phyloP scores from a whole-genome alignment of 768 basidiomycete genomes.

The Calocybe cyanea region DNA sequence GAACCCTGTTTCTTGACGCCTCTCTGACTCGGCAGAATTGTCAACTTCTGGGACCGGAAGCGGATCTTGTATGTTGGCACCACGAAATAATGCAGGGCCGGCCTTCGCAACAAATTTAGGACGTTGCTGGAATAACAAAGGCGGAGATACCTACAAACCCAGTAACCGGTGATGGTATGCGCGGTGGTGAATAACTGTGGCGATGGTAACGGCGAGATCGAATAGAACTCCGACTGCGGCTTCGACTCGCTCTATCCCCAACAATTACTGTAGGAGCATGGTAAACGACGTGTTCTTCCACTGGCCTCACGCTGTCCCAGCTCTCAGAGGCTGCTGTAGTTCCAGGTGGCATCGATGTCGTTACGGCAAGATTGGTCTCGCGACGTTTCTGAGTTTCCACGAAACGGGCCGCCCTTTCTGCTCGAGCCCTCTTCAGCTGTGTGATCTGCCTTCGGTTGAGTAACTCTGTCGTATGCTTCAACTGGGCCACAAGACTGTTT shows the following conservation, averaged over 20 bases:
- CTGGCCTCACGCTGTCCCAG: neutral
- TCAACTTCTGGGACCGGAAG: constrained; percentile 1
- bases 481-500: neutral
- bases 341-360: neutral
- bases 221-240: neutral
- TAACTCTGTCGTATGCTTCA: neutral
- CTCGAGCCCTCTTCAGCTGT: neutral
- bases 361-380: neutral
- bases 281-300: neutral
- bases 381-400: constrained; percentile 1
- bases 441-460: constrained; percentile 1
- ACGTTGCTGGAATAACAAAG: neutral
- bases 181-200: neutral
- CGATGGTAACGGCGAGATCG: neutral
- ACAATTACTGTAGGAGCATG: neutral
- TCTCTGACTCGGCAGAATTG: neutral
- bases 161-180: neutral
- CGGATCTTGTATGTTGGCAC: neutral
- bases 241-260: too few species aligned
- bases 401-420: neutral
- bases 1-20: constrained; percentile 1
- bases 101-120: neutral
- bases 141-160: constrained; percentile 3
- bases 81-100: constrained; percentile 1
- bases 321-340: neutral